A percentile compares a stretch with the other conserved stretches of the same genome.
These are phyloP conservation scores for Boletus patriciae DNA, from an alignment of 768 basidiomycete species.

Conservation along the genomic window DNA sequence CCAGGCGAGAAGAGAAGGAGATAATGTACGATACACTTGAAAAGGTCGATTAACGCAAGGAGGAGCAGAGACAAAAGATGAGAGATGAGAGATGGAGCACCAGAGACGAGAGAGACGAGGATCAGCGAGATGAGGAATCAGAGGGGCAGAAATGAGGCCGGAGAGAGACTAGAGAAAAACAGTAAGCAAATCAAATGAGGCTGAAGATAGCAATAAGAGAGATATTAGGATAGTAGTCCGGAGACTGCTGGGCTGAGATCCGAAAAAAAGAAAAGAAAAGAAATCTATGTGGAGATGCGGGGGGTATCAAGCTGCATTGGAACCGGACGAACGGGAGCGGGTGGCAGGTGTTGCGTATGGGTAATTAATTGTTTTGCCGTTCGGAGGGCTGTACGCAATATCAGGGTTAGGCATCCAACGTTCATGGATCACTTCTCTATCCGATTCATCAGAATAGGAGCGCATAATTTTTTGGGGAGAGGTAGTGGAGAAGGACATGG, in stretches of 20 bases:
- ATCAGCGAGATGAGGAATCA: constrained; percentile 11
- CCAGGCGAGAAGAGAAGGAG: constrained; percentile 24
- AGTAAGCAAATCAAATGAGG: constrained; percentile 25
- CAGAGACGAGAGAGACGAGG: constrained; percentile 16
- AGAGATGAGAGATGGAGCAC: constrained; percentile 3
- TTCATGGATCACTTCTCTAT: constrained; percentile 53
- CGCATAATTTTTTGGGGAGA: constrained; percentile 60
- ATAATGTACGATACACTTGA: constrained; percentile 35
- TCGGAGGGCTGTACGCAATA: constrained; percentile 38
- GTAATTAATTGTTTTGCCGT: constrained; percentile 31
- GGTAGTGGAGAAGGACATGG: constrained; percentile 45
- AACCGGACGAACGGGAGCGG: constrained; percentile 33
- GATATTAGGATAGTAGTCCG: constrained; percentile 35
- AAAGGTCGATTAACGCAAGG: constrained; percentile 32
- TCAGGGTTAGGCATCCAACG: constrained; percentile 61
- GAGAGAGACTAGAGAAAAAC: constrained; percentile 20
- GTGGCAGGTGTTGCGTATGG: constrained; percentile 25
- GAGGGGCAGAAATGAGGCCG: constrained; percentile 2
- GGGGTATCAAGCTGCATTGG: constrained; percentile 37
- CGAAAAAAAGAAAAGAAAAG: constrained; percentile 23
- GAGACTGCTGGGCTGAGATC: constrained; percentile 28
- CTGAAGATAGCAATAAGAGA: constrained; percentile 37
- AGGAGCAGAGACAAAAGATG: constrained; percentile 26
- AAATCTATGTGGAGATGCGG: constrained; percentile 24
- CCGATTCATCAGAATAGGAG: constrained; percentile 66